Conservation (phyloP, 2,329 filamentous ascomycete genomes). For the Xylaria sp. region DNA sequence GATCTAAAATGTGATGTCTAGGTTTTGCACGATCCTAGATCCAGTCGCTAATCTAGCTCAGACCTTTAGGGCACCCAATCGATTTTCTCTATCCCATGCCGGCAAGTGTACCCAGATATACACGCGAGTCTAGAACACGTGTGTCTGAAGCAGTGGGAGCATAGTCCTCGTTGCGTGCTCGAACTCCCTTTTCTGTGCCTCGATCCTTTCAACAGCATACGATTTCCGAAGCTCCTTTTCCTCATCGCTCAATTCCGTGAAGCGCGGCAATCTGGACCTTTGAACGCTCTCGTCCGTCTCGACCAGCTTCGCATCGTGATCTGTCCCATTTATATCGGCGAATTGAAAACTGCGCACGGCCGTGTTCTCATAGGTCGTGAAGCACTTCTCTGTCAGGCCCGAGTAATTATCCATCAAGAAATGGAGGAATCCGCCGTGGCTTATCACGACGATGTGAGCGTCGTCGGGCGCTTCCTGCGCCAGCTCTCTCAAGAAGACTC, state of each 20-base stretch:
- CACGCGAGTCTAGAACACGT: conserved; percentile 3
- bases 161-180: conserved; percentile 7
- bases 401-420: conserved; percentile 85
- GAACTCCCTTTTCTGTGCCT: conserved; percentile 27
- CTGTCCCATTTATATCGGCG: conserved; percentile 59
- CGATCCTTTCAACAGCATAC: conserved; percentile 24
- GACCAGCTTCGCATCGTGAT: conserved; percentile 56
- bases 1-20: not conserved
- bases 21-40: not conserved
- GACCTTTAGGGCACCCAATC: not conserved
- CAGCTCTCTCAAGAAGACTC: conserved; percentile 61
- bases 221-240: conserved; percentile 15
- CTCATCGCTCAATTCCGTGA: conserved; percentile 15
- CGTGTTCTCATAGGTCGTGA: conserved; percentile 76
- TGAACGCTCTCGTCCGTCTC: conserved; percentile 31
- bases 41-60: not conserved
- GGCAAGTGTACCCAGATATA: too few species aligned
- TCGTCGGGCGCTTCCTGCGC: conserved; percentile 56
- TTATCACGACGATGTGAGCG: conserved; percentile 77
- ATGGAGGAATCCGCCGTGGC: conserved; percentile 84
- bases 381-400: conserved; percentile 58
- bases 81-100: too few species aligned
- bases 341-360: conserved; percentile 77
- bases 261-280: conserved; percentile 6
- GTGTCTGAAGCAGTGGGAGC: not conserved